Base-by-base conservation (phyloP, 73 alveolate species). In the Paramecium biaurelia region DNA sequence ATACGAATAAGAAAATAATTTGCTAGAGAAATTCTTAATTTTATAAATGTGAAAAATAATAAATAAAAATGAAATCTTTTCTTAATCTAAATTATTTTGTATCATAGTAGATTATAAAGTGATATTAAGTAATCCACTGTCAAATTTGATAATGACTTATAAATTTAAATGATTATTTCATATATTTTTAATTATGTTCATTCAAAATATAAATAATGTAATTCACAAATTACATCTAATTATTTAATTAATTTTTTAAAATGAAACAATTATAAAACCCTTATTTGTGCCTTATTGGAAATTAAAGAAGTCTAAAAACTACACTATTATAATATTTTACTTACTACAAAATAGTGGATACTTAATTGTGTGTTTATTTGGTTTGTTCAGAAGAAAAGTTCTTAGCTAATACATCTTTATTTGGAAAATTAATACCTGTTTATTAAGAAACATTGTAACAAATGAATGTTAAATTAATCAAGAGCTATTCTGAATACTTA, bases 381-480 rank as follows among this genome's bases (percentile, higher is more conserved):
- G 84, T 63, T 1, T 26, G 84, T 63, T 63, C 84, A 63, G 84
- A 63, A 24, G 84, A 63, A 63, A 63, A 63, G 24, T 63, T 63
- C 24, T 24, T 30, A 63, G 84, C 84, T 26, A 63, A 63, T 26
- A 63, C 84, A 30, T 63, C 84, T 11, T 26, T 63, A 30, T 63
- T 63, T 30, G 84, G 84, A 26, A 63, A 63, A 63, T 14, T 63
- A 12, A 63, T 63, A 2, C 84, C 84, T 30, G 84, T 63, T 63
- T 63, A 63, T 32, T 63, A 63, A n/a, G 84, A 63, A 63, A 32
- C 84, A 23, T 63, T 63, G 12, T 30, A 63, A 26, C 24, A 63
- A 63, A 63, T 63, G 84, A 32, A 63, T 26, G 49, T 63, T 12
- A 63, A 63, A 63, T 63, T 63, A 63, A n/a, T 63, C 26, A 63